Percentiles rank a stretch among this genome's conserved stretches.
These are phyloP conservation scores for Cercophora scortea DNA, from an alignment of 495 filamentous ascomycete genomes.

Conservation along the genomic window DNA sequence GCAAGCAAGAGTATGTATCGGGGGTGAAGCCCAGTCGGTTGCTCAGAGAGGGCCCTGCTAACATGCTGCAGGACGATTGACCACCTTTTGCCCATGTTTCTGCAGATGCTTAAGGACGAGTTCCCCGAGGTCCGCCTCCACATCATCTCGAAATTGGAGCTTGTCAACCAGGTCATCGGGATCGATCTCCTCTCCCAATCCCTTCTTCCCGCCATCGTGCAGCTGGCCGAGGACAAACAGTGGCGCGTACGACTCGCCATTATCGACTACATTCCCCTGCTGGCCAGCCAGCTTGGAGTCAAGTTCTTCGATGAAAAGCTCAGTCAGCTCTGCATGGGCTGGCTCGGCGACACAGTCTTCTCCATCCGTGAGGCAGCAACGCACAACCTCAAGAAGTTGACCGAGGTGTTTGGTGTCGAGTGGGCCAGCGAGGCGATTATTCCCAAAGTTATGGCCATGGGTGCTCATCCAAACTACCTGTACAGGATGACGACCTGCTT, in stretches of 20 bases:
- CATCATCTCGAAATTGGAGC: constrained; percentile 96
- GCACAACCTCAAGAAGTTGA: constrained; percentile 94
- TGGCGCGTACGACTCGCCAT: constrained; percentile 97
- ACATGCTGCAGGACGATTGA: constrained; percentile 66
- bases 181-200: constrained; percentile 95
- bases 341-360: constrained; percentile 98
- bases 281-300: constrained; percentile 91
- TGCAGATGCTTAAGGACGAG: constrained; percentile 98
- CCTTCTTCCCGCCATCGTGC: constrained; percentile 94
- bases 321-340: constrained; percentile 92
- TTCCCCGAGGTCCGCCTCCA: constrained; percentile 96
- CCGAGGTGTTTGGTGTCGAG: constrained; percentile 94
- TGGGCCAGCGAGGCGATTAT: constrained; percentile 98
- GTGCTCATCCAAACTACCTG: constrained; percentile 93
- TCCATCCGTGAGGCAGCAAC: constrained; percentile 96
- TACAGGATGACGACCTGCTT: constrained; percentile 99
- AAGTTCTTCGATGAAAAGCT: constrained; percentile 98
- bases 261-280: constrained; percentile 96
- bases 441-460: constrained; percentile 97
- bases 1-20: constrained; percentile 83
- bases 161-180: constrained; percentile 97
- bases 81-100: constrained; percentile 96
- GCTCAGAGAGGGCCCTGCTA: background rate
- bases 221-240: constrained; percentile 97
- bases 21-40: background rate